These are phyloP conservation scores for Podospora sp. DNA, from an alignment of 495 filamentous ascomycete genomes.

Conservation along the genomic window DNA sequence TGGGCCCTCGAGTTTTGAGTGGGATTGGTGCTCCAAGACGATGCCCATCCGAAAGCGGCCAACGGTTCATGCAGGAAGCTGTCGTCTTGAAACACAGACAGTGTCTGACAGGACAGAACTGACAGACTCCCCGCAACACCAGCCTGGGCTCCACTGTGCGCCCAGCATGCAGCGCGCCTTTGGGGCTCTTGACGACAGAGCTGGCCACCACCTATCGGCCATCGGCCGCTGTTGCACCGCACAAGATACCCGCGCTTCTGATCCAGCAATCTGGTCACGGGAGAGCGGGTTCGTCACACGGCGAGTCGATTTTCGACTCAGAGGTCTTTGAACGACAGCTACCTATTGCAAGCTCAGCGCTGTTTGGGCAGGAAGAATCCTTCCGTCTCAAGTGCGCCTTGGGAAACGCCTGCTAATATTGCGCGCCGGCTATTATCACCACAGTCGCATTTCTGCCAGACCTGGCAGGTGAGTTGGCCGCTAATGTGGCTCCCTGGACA, in stretches of 20 bases:
- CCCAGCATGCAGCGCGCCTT: not conserved
- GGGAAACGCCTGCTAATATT: constrained; percentile 14
- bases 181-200: not conserved
- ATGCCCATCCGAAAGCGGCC: constrained; percentile 9
- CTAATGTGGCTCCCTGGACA: not conserved
- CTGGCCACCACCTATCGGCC: not conserved
- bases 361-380: not conserved
- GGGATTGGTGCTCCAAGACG: constrained; percentile 7
- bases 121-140: not conserved
- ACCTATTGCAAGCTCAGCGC: no score
- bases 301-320: not conserved
- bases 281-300: not conserved
- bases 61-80: constrained; percentile 16
- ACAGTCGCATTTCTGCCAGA: constrained; percentile 2
- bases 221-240: not conserved
- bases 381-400: constrained; percentile 19
- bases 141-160: not conserved
- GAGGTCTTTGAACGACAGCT: constrained; percentile 1
- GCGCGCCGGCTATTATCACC: constrained; percentile 8
- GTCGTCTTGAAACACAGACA: constrained; percentile 17
- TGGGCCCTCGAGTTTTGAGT: not conserved
- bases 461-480: constrained; percentile 5
- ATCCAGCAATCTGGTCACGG: not conserved
- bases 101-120: constrained; percentile 1
- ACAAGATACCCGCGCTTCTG: not conserved